These are phyloP conservation scores for Tuber microsphaerosporum DNA, from an alignment of 495 filamentous ascomycete species.

Conservation along the genomic window DNA sequence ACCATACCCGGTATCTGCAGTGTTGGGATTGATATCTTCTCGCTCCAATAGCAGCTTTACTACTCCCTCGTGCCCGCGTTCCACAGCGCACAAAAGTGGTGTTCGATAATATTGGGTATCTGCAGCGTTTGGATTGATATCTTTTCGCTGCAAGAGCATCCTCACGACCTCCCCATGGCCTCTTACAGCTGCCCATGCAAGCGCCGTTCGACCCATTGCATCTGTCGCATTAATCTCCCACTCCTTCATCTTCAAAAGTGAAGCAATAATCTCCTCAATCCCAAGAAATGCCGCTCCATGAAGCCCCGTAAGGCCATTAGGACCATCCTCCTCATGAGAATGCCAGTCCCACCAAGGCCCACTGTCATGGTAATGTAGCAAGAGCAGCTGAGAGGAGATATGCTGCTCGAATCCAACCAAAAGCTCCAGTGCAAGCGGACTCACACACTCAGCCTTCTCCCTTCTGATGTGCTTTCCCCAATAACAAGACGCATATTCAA, in stretches of 20 bases:
- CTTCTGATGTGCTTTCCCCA: not conserved
- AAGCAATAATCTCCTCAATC: not conserved
- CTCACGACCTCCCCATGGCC: too few species aligned
- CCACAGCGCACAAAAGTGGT: too few species aligned
- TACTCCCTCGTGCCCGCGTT: too few species aligned
- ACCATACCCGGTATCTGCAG: too few species aligned
- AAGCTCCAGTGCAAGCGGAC: not conserved
- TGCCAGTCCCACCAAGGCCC: not conserved
- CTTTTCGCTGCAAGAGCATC: too few species aligned
- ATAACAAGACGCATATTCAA: not conserved
- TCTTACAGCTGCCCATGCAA: too few species aligned
- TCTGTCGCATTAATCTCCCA: not conserved
- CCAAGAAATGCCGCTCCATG: not conserved
- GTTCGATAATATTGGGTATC: too few species aligned
- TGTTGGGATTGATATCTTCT: too few species aligned
- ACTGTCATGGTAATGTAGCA: not conserved
- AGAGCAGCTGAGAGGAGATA: not conserved
- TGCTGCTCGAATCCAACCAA: not conserved
- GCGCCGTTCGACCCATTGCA: too few species aligned
- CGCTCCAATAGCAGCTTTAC: too few species aligned
- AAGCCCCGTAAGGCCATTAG: not conserved
- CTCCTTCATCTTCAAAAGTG: not conserved
- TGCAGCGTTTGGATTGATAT: too few species aligned
- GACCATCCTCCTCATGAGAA: not conserved
- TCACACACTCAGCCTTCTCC: not conserved